Percentiles rank a stretch among this genome's conserved stretches.
Conservation (phyloP, 2,329 filamentous ascomycete genomes). For the Ceratocystis alfenasii region DNA sequence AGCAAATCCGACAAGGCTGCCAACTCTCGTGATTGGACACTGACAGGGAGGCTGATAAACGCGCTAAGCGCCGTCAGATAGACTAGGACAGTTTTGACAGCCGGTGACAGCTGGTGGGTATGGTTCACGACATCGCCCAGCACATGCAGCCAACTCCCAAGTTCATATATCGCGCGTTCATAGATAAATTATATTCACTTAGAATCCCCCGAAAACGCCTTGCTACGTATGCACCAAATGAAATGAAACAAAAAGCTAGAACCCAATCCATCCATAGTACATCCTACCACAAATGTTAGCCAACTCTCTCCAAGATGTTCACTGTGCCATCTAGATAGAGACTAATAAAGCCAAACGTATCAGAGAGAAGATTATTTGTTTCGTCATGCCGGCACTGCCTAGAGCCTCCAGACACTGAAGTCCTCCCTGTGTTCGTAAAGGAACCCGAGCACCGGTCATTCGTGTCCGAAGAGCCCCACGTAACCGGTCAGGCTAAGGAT, state of each 20-base stretch:
- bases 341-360: conserved; percentile 23
- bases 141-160: neutral
- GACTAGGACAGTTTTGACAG: neutral
- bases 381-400: conserved; percentile 29
- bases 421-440: conserved; percentile 13
- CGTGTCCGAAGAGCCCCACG: conserved; percentile 22
- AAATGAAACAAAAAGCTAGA: no score
- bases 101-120: neutral
- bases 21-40: conserved; percentile 10
- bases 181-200: neutral
- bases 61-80: conserved; percentile 13
- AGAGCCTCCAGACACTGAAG: conserved; percentile 12
- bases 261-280: neutral
- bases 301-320: neutral
- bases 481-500: conserved; percentile 76
- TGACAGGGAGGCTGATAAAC: neutral
- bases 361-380: conserved; percentile 43
- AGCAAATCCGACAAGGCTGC: conserved; percentile 13
- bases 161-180: neutral
- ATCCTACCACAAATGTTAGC: neutral
- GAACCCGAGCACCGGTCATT: conserved; percentile 9
- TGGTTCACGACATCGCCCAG: neutral
- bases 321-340: neutral
- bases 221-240: neutral
- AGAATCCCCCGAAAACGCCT: neutral